A percentile compares a stretch with the other conserved stretches of the same genome.
Evolutionary conservation across 169 alveolate genomes (phyloP).

Genomic region (Theileria sp.): DNA sequence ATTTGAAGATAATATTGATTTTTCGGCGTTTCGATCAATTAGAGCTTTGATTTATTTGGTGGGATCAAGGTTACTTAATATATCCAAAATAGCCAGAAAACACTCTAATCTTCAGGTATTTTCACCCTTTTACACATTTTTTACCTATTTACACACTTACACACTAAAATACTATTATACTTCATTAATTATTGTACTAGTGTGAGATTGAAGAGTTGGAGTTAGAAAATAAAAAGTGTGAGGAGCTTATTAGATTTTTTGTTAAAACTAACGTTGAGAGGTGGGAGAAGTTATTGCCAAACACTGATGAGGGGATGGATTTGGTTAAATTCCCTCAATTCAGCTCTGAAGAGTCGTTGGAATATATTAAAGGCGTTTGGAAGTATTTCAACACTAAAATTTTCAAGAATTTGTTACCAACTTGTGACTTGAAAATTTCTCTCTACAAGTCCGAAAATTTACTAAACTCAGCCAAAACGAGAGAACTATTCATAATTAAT

Average conservation of each 20-base stretch:
- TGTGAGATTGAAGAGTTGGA: constrained; percentile 4
- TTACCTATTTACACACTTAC: no score
- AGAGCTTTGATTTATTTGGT: constrained; percentile 40
- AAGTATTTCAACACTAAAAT: constrained; percentile 32
- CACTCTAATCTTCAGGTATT: constrained; percentile 18
- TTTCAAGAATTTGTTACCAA: constrained; percentile 42
- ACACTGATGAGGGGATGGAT: neutral
- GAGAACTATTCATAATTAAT: constrained; percentile 31
- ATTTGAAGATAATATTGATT: neutral
- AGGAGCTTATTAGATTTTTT: constrained; percentile 20
- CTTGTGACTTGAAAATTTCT: constrained; percentile 7
- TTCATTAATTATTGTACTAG: neutral
- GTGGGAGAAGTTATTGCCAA: constrained; percentile 29
- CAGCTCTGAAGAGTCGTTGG: constrained; percentile 22
- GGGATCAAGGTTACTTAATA: constrained; percentile 45
- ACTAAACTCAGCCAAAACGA: neutral
- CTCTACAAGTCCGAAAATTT: neutral
- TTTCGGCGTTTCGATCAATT: constrained; percentile 50
- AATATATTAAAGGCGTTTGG: constrained; percentile 52
- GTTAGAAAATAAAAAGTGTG: constrained; percentile 18
- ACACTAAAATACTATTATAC: no score
- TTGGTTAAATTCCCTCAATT: neutral
- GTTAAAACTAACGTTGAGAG: constrained; percentile 10
- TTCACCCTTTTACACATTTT: neutral
- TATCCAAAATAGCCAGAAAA: constrained; percentile 42